phyloP scores from a whole-genome alignment of 2,329 filamentous ascomycete species.

The Neofusicoccum sp. region DNA sequence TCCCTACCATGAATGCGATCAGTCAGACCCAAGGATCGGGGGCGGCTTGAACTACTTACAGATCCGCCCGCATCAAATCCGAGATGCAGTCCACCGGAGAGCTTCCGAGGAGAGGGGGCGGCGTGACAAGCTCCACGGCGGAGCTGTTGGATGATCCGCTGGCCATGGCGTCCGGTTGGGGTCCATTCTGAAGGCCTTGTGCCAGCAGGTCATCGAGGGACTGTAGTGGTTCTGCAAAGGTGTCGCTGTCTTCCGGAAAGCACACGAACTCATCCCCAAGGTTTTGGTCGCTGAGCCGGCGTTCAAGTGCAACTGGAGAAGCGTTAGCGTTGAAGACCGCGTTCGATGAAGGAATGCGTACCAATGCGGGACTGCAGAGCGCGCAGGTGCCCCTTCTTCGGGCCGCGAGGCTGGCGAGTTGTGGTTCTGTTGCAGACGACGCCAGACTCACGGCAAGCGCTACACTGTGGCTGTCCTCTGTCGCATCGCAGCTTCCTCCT shows the following conservation, averaged over 20 bases:
- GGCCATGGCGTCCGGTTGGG: background rate
- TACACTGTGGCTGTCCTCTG: constrained; percentile 14
- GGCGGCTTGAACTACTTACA: background rate
- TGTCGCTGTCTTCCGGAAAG: background rate
- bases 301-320: constrained; percentile 17
- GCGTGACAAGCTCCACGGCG: background rate
- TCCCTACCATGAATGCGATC: background rate
- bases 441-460: constrained; percentile 1
- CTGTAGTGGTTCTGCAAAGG: background rate
- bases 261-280: background rate
- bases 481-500: constrained; percentile 19
- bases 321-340: no score
- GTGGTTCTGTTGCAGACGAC: constrained; percentile 10
- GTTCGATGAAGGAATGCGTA: background rate
- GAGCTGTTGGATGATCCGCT: background rate
- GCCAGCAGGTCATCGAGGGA: background rate
- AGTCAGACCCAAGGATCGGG: no score
- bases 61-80: background rate
- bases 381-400: constrained; percentile 18
- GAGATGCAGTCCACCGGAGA: background rate
- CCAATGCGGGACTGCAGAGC: constrained; percentile 8
- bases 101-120: background rate
- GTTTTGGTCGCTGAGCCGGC: constrained; percentile 12
- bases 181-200: background rate
- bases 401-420: constrained; percentile 14